Conservation (phyloP, 2,329 filamentous ascomycete genomes). For the Acarospora socialis region DNA sequence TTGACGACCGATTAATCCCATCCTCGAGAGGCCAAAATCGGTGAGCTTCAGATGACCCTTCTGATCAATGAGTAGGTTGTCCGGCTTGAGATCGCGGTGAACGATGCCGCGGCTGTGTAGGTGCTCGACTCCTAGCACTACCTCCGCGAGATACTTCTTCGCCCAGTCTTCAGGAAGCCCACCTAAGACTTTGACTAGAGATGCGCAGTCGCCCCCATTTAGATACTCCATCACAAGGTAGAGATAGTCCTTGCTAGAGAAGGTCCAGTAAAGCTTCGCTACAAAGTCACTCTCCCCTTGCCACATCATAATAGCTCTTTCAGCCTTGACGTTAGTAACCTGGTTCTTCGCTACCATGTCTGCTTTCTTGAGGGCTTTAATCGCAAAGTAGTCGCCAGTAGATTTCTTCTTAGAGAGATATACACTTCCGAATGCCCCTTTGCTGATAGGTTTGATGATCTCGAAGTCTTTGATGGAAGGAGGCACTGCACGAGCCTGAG, state of each 20-base stretch:
- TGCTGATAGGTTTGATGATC: conserved; percentile 98
- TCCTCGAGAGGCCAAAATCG: conserved; percentile 90
- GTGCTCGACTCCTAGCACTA: conserved; percentile 92
- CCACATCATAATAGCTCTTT: conserved; percentile 99
- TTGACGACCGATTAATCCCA: conserved; percentile 92
- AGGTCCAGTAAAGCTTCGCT: conserved; percentile 98
- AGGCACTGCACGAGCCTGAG: conserved; percentile 74
- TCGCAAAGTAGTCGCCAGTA: conserved; percentile 94
- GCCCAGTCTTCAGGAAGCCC: conserved; percentile 94
- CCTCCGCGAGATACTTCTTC: conserved; percentile 92
- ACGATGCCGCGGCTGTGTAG: conserved; percentile 89
- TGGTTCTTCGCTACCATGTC: conserved; percentile 99
- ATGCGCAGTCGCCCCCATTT: conserved; percentile 93
- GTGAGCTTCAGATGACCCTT: conserved; percentile 94
- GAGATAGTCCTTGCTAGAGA: conserved; percentile 96
- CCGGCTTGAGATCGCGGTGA: conserved; percentile 90
- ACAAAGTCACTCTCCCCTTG: conserved; percentile 98
- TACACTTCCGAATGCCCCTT: conserved; percentile 94
- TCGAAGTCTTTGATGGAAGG: conserved; percentile 99
- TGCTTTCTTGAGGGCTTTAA: conserved; percentile 98
- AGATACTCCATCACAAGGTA: conserved; percentile 99
- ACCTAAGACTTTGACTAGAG: conserved; percentile 84
- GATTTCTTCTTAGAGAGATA: conserved; percentile 98
- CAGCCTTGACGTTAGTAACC: conserved; percentile 96
- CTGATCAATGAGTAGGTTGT: conserved; percentile 93